A percentile compares a stretch with the other conserved stretches of the same genome.
Evolutionary conservation across 2,329 filamentous ascomycete genomes (phyloP).

Genomic region (Allantophomopsis cytisporea): DNA sequence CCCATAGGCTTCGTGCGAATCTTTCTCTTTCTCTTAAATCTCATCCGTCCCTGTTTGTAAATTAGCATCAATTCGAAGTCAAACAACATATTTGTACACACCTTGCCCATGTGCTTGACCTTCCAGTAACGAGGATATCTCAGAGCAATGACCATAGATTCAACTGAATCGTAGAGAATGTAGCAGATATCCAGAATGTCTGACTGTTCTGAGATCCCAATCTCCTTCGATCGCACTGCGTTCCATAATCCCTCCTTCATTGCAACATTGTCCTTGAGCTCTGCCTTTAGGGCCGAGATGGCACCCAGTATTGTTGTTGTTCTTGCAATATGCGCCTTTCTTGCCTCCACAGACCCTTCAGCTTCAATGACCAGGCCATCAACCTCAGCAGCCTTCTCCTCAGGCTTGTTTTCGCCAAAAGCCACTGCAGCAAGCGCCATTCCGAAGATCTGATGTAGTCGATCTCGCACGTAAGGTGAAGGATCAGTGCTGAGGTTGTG

Average conservation of each 20-base stretch:
- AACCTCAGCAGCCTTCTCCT: constrained; percentile 17
- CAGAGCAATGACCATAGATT: constrained; percentile 30
- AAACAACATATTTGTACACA: constrained; percentile 10
- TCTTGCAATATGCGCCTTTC: constrained; percentile 31
- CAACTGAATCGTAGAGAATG: constrained; percentile 33
- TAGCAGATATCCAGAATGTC: constrained; percentile 36
- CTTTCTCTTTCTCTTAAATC: constrained; percentile 15
- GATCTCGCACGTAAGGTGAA: constrained; percentile 48
- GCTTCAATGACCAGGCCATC: constrained; percentile 32
- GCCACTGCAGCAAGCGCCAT: constrained; percentile 48
- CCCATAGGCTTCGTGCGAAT: constrained; percentile 10
- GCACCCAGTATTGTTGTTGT: constrained; percentile 32
- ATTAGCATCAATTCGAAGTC: neutral
- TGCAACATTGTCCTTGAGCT: constrained; percentile 28
- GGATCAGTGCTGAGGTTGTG: constrained; percentile 45
- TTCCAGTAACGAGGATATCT: constrained; percentile 32
- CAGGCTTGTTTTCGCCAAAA: constrained; percentile 38
- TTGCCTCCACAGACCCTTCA: constrained; percentile 27
- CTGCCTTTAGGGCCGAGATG: constrained; percentile 30
- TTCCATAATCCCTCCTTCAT: constrained; percentile 33
- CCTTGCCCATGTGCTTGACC: constrained; percentile 21
- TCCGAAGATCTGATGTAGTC: constrained; percentile 44
- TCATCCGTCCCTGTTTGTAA: constrained; percentile 10
- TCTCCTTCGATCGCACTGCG: constrained; percentile 30
- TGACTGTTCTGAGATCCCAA: constrained; percentile 32